phyloP scores from a whole-genome alignment of 2,329 filamentous ascomycete genomes.

The Metarhizium album region DNA sequence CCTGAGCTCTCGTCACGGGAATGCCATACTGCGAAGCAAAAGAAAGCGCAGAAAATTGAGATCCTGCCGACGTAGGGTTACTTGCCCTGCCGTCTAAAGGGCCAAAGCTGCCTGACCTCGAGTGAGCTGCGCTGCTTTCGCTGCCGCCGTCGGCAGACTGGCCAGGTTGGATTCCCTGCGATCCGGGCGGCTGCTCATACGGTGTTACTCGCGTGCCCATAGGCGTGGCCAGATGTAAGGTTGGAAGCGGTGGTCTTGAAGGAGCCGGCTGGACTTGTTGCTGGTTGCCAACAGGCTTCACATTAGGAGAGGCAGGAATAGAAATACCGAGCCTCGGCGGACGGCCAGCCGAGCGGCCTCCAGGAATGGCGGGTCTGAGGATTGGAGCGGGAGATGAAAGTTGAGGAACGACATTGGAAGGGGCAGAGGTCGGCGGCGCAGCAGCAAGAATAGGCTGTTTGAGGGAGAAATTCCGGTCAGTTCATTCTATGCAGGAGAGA shows the following conservation, averaged over 20 bases:
- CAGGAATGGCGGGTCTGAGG: constrained; percentile 72
- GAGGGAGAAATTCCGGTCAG: constrained; percentile 1
- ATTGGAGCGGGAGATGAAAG: constrained; percentile 73
- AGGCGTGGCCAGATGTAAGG: constrained; percentile 75
- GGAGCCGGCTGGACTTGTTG: constrained; percentile 20
- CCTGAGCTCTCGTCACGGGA: constrained; percentile 50
- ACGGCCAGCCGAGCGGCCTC: constrained; percentile 51
- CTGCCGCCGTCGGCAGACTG: constrained; percentile 67
- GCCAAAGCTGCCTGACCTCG: constrained; percentile 75
- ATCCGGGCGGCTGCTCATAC: constrained; percentile 50
- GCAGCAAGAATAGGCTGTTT: constrained; percentile 13
- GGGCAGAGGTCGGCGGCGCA: constrained; percentile 16
- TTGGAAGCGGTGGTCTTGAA: constrained; percentile 52
- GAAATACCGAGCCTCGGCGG: constrained; percentile 75
- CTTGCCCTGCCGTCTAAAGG: constrained; percentile 64
- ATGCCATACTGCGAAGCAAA: constrained; percentile 67
- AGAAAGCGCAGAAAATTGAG: constrained; percentile 72
- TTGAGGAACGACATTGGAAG: constrained; percentile 34
- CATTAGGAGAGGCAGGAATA: constrained; percentile 79
- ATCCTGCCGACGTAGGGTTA: constrained; percentile 78
- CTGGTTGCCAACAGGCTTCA: constrained; percentile 58
- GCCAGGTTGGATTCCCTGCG: constrained; percentile 41
- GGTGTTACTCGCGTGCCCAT: constrained; percentile 69
- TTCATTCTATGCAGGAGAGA: background rate
- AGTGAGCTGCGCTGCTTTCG: constrained; percentile 69